Base-by-base conservation (phyloP, 768 basidiomycete genomes). In the Cyclocybe aegerita region DNA sequence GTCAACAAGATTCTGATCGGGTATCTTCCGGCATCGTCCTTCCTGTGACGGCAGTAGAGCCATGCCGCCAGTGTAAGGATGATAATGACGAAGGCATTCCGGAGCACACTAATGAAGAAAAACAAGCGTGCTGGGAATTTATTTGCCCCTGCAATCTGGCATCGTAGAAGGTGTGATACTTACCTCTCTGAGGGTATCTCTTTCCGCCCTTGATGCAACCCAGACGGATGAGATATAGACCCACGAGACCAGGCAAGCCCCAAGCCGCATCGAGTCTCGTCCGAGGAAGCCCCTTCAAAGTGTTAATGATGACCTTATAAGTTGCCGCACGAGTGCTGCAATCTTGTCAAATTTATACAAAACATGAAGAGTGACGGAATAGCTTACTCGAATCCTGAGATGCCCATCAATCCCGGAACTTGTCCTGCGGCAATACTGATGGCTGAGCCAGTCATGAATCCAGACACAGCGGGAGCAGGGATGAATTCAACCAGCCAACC, bases 381-480 rank as follows among this genome's bases (percentile, higher is more conserved):
- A 29, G 72, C 86, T 60, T 53, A 91, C 90, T 90, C 78, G 65
- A 97, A 91, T 23, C 85, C 86, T 47, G 82, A 76, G 48, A 92
- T 88, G 16, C 95, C 97, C 76, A 99, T 83, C 39, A 99, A 67
- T 0, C 86, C 88, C 1, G 96, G 93, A 4, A 97, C 78, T 70
- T 99, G 96, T 32, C 92, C 84, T 12, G 84, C 77, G 11, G 85
- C 86, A 59, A 98, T 98, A 65, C 76, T 94, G 70, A 98, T 83
- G 33, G 96, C 96, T n/a, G 90, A 94, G 14, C 96, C 96, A 0
- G 96, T 98, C 94, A 99, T 97, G 73, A 96, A 91, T 14, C 88
- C 88, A 58, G 85, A 88, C 52, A 93, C 86, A 2, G 90, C 90
- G 2, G 89, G 88, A 6, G 82, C 78, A 14, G 91, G 89, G 54